Conservation (phyloP, 768 basidiomycete species). For the Podaxis mareebaensis region DNA sequence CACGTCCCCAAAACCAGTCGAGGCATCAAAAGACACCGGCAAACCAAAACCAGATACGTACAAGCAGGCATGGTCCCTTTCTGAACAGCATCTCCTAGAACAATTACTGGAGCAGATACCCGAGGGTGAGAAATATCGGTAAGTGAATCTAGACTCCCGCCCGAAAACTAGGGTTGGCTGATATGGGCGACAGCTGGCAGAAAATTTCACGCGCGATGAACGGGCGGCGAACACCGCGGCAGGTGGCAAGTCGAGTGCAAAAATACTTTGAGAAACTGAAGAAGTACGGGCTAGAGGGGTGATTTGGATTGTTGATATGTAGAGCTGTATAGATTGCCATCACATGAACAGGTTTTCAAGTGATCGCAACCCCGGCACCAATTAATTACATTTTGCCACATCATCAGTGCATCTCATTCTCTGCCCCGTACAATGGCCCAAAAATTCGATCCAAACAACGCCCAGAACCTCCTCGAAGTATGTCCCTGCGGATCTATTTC, state of each 20-base stretch:
- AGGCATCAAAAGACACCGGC: conserved; percentile 18
- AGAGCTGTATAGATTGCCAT: conserved; percentile 15
- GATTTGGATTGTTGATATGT: conserved; percentile 10
- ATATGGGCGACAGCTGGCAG: conserved; percentile 53
- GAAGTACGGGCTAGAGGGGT: conserved; percentile 51
- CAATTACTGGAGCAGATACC: conserved; percentile 75
- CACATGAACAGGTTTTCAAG: conserved; percentile 13
- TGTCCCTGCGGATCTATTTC: conserved; percentile 21
- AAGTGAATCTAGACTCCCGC: conserved; percentile 21
- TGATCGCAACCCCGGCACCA: conserved; percentile 2
- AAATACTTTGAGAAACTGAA: conserved; percentile 88
- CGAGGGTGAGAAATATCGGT: conserved; percentile 76
- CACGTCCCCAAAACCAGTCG: conserved; percentile 8
- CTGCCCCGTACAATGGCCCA: conserved; percentile 38
- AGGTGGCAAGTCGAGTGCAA: conserved; percentile 88
- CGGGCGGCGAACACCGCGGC: conserved; percentile 72
- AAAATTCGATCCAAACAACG: conserved; percentile 84
- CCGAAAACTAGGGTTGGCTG: not conserved
- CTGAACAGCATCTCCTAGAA: conserved; percentile 78
- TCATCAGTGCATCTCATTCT: conserved; percentile 19
- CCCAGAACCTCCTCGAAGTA: conserved; percentile 92
- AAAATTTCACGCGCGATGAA: conserved; percentile 84
- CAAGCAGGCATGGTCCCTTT: conserved; percentile 76
- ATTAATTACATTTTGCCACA: conserved; percentile 17
- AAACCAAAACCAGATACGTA: conserved; percentile 73